Percentiles rank a stretch among this genome's conserved stretches.
Evolutionary conservation across 2,329 filamentous ascomycete species (phyloP).

Genomic region (Alternaria novae-zelandiae): DNA sequence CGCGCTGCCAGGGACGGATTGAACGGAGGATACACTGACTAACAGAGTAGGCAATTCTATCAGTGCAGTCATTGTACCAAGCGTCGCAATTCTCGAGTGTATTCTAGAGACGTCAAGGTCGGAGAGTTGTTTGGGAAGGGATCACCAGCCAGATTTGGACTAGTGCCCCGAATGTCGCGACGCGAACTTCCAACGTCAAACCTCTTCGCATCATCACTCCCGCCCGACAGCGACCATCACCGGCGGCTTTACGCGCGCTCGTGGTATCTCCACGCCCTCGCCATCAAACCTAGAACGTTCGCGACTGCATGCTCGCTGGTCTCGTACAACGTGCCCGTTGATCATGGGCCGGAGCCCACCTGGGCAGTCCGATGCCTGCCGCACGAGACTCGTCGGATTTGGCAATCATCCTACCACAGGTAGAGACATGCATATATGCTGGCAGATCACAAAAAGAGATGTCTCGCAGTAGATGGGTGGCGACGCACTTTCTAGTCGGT

Average conservation of each 20-base stretch:
- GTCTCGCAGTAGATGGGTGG: neutral
- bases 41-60: too few species aligned
- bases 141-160: neutral
- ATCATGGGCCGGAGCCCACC: neutral
- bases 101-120: too few species aligned
- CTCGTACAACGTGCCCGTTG: neutral
- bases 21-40: too few species aligned
- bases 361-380: neutral
- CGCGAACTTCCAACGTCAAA: neutral
- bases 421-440: neutral
- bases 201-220: neutral
- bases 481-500: neutral
- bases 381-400: neutral
- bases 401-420: neutral
- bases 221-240: neutral
- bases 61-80: too few species aligned
- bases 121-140: neutral
- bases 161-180: neutral
- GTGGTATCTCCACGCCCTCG: too few species aligned
- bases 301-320: neutral
- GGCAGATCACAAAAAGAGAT: neutral
- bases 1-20: too few species aligned
- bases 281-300: rapidly evolving
- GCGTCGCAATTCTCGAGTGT: too few species aligned
- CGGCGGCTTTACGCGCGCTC: neutral